A percentile compares a stretch with the other conserved stretches of the same genome.
Evolutionary conservation across 192 early-diverging fungal genomes (phyloP).

Genomic region (Oehlia diaphana): DNA sequence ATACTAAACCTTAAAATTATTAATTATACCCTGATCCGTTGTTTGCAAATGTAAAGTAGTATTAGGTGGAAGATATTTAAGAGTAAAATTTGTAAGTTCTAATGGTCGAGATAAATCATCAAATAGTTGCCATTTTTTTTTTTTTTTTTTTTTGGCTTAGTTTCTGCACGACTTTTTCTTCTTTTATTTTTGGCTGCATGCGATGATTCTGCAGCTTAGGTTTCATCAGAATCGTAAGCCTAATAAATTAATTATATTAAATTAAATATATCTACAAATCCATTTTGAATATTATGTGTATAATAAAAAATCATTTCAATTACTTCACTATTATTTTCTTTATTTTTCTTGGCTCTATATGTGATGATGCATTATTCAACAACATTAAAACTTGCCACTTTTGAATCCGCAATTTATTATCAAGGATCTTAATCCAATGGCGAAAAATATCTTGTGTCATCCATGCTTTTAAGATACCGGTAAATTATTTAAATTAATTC

Average conservation of each 20-base stretch:
- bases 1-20: too few relatives aligned
- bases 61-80: background rate
- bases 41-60: background rate
- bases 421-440: background rate
- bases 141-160: background rate
- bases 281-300: too few relatives aligned
- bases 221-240: too few relatives aligned
- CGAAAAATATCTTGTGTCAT: background rate
- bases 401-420: background rate
- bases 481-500: background rate
- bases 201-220: too few relatives aligned
- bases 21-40: background rate
- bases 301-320: too few relatives aligned
- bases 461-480: background rate
- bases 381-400: background rate
- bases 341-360: background rate
- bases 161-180: too few relatives aligned
- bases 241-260: too few relatives aligned
- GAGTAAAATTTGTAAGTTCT: background rate
- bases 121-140: background rate
- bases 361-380: slow-evolving; percentile 1
- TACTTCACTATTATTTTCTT: too few relatives aligned
- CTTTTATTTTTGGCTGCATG: too few relatives aligned
- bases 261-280: too few relatives aligned
- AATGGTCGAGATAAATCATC: background rate